A percentile compares a stretch with the other conserved stretches of the same genome.
Evolutionary conservation across 2,329 filamentous ascomycete species (phyloP).

Genomic region (Venturia asperata): DNA sequence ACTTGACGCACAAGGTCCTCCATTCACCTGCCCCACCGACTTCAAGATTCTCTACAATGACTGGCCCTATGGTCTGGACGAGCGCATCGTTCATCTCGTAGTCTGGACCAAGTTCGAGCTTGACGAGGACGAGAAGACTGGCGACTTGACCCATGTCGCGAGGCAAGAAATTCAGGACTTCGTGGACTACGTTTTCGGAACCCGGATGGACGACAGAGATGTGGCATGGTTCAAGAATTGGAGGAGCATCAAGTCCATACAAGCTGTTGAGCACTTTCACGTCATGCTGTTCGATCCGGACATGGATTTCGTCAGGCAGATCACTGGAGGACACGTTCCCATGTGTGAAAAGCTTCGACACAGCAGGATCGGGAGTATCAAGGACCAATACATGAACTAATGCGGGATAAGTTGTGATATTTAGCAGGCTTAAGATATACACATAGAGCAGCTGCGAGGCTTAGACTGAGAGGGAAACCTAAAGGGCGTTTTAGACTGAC

Average conservation of each 20-base stretch:
- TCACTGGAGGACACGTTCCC: conserved; percentile 66
- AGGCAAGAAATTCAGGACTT: conserved; percentile 62
- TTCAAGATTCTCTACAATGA: conserved; percentile 78
- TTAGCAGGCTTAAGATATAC: background rate
- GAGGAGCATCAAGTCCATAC: conserved; percentile 74
- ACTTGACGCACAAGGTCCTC: conserved; percentile 30
- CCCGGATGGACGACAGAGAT: conserved; percentile 43
- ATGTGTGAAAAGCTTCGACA: conserved; percentile 9
- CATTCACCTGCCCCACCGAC: conserved; percentile 42
- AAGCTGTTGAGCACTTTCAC: conserved; percentile 88
- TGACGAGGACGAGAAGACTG: conserved; percentile 57
- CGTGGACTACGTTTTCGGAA: conserved; percentile 59
- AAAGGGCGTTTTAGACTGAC: background rate
- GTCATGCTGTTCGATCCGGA: conserved; percentile 81
- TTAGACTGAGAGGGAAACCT: background rate
- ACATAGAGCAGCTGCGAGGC: background rate
- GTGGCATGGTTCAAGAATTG: conserved; percentile 93
- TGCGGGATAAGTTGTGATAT: background rate
- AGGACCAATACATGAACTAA: background rate
- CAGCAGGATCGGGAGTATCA: background rate
- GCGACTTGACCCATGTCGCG: conserved; percentile 59
- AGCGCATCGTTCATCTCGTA: conserved; percentile 72
- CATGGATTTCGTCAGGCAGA: conserved; percentile 55
- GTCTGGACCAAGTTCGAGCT: conserved; percentile 89
- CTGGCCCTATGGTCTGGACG: conserved; percentile 86